phyloP scores from a whole-genome alignment of 176 grass and related monocot species.

The Dactylis glomerata region DNA sequence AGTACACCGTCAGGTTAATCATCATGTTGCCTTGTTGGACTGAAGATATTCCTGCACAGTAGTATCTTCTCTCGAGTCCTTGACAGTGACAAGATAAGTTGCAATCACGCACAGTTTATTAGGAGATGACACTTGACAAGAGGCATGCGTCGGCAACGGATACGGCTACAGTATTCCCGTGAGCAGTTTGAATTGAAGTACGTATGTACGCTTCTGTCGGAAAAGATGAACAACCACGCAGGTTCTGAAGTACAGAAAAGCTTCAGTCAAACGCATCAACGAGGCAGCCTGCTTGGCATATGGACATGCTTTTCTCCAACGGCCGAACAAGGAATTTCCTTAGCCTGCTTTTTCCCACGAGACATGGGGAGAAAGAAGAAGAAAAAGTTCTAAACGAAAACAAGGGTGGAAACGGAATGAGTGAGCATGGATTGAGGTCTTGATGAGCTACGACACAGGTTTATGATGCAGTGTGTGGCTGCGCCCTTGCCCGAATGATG shows the following conservation, averaged over 20 bases:
- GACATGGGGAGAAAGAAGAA: neutral
- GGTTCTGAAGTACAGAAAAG: neutral
- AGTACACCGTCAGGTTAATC: neutral
- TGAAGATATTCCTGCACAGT: neutral
- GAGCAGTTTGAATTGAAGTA: conserved; percentile 1
- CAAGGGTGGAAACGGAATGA: neutral
- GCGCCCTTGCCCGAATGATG: conserved; percentile 25
- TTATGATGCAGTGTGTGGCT: neutral
- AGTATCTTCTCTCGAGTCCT: neutral
- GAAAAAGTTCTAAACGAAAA: neutral
- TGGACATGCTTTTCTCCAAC: neutral
- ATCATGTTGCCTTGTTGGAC: neutral
- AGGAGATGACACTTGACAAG: neutral
- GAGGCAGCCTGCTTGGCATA: neutral
- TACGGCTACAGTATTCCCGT: neutral
- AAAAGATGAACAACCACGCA: neutral
- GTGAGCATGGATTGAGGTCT: neutral
- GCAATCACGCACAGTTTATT: neutral
- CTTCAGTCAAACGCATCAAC: neutral
- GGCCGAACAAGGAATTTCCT: neutral
- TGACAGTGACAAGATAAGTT: neutral
- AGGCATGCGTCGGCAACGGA: neutral
- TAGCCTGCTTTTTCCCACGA: neutral
- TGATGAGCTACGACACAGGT: neutral
- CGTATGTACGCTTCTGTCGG: neutral